Evolutionary conservation across 1,139 yeast genomes (phyloP).

Genomic region (Candida anutae): DNA sequence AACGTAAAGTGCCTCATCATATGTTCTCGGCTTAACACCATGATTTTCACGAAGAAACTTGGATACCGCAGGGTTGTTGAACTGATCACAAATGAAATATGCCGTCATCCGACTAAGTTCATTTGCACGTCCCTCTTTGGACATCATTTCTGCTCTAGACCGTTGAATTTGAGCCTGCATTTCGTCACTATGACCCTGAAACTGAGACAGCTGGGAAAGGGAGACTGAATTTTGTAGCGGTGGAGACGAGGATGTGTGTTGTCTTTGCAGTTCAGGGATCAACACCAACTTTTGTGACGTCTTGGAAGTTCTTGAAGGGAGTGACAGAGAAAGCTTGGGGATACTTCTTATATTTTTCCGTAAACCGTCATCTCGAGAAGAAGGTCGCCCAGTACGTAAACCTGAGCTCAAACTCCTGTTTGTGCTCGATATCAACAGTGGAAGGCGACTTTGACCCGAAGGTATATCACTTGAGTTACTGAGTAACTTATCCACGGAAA

Average conservation of each 20-base stretch:
- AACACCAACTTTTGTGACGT: constrained; percentile 79
- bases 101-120: constrained; percentile 85
- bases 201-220: constrained; percentile 4
- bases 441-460: constrained; percentile 56
- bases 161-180: constrained; percentile 33
- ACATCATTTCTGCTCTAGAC: constrained; percentile 63
- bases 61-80: constrained; percentile 56
- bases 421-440: constrained; percentile 18
- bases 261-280: constrained; percentile 59
- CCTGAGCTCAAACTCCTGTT: constrained; percentile 1
- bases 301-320: constrained; percentile 83
- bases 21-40: constrained; percentile 75
- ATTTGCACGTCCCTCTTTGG: constrained; percentile 59
- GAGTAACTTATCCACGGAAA: constrained; percentile 63
- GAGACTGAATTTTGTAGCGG: constrained; percentile 11
- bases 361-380: constrained; percentile 1
- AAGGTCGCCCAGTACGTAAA: not conserved
- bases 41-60: constrained; percentile 62
- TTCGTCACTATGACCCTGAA: constrained; percentile 10
- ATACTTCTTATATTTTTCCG: constrained; percentile 31
- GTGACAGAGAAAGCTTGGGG: constrained; percentile 54
- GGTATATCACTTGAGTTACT: constrained; percentile 82
- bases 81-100: constrained; percentile 78
- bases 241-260: constrained; percentile 4
- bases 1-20: constrained; percentile 86